Base-by-base conservation (phyloP, 495 filamentous ascomycete species). In the Penicillium argentinense region DNA sequence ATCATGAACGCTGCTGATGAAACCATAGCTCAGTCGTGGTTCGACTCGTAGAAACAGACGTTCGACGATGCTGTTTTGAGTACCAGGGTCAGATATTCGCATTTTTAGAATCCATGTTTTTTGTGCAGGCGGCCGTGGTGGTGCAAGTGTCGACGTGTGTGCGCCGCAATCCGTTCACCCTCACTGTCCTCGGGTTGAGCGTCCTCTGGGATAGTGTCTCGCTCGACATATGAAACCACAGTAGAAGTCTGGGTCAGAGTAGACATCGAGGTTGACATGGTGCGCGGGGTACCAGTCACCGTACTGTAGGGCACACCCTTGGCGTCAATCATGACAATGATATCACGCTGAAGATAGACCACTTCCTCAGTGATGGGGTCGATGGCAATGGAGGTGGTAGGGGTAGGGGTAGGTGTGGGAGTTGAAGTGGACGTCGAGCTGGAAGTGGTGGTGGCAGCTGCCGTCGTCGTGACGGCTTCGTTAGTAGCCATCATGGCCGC, bases 261-360 rank as follows among this genome's bases (percentile, higher is more conserved):
- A 0, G 53, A 56, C 0, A 23, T 37, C 0, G 59, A 9, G 7
- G 56, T 42, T 5, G 63, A 67, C 11, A 67, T 21, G 1, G 61
- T 60, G 23, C 47, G 47, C 3, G 45, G 13, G 3, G 22, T 24
- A 5, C 60, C 63, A 24, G 54, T 59, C 25, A 34, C 53, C 6
- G 69, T 72, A 21, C 54, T 42, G 28, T 58, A 45, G 0, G 61
- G 57, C 11, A 34, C 21, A 9, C 63, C 60, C 5, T 64, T 38
- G 1, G 36, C 57, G 38, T 69, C 62, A n/a, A 67, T 48, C 26
- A 65, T 19, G 43, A 76, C 54, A n/a, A 60, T 38, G n/a, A 76
- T 49, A 17, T 73, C 59, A 17, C 62, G 59, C 30, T 67, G 53
- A 19, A 73, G 36, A 30, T 63, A 68, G 17, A 76, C 50, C n/a